These are phyloP conservation scores for Rachicladosporium sp. DNA, from an alignment of 2,329 filamentous ascomycete genomes.

Conservation along the genomic window DNA sequence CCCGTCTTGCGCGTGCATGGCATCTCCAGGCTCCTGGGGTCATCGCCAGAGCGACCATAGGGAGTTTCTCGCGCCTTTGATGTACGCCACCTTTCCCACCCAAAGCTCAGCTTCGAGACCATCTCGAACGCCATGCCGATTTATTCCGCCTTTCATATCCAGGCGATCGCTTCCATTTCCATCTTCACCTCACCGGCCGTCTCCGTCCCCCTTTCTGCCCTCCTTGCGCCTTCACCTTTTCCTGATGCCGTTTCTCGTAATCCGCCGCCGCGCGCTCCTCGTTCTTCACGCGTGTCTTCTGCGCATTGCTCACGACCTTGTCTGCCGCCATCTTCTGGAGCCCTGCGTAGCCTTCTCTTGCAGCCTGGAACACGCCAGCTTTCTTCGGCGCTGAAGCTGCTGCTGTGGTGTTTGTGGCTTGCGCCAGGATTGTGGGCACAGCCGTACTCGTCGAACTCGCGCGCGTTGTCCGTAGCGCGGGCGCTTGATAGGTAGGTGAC, in stretches of 20 bases:
- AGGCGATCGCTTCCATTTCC: too few relatives aligned
- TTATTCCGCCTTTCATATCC: too few relatives aligned
- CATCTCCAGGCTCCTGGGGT: too few relatives aligned
- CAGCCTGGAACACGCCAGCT: slow-evolving; percentile 4
- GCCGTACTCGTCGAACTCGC: neutral
- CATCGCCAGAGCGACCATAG: too few relatives aligned
- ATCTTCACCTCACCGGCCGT: too few relatives aligned
- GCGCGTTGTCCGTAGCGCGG: slow-evolving; percentile 3
- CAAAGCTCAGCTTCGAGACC: too few relatives aligned
- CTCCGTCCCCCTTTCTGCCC: too few relatives aligned
- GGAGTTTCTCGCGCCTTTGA: too few relatives aligned
- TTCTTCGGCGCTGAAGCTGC: slow-evolving; percentile 1
- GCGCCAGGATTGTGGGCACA: neutral
- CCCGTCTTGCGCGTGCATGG: too few relatives aligned
- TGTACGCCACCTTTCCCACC: too few relatives aligned
- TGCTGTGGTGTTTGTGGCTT: neutral
- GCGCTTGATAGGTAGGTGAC: slow-evolving; percentile 2
- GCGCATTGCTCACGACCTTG: slow-evolving; percentile 4
- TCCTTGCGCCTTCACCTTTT: neutral
- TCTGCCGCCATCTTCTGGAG: slow-evolving; percentile 1
- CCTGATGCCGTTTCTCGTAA: slow-evolving; percentile 15
- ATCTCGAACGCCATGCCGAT: too few relatives aligned
- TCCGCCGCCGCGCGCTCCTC: slow-evolving; percentile 15
- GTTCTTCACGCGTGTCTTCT: slow-evolving; percentile 10
- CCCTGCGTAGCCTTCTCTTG: slow-evolving; percentile 5